Conservation (phyloP, 192 early-diverging fungal genomes). For the Chytriomyces sp. region DNA sequence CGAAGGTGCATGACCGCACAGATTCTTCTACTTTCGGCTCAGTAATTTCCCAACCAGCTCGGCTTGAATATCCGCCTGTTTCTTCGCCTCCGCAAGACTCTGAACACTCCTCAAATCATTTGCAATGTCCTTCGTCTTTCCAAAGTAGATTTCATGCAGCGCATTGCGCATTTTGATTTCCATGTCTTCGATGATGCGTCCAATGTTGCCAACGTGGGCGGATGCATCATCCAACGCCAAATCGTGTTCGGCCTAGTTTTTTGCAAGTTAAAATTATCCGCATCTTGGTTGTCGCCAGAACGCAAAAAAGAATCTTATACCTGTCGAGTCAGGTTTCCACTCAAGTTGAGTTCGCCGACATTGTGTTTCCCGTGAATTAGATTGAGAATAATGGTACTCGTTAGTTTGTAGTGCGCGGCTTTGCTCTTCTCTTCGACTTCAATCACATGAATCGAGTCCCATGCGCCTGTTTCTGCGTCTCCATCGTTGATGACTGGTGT, state of each 20-base stretch:
- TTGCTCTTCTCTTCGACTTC: constrained; percentile 86
- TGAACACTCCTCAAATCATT: constrained; percentile 85
- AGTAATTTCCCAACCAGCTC: constrained; percentile 61
- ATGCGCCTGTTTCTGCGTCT: constrained; percentile 64
- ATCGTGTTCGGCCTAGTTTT: constrained; percentile 78
- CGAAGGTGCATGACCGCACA: too few species aligned
- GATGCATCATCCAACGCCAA: constrained; percentile 71
- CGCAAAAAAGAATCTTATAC: constrained; percentile 40
- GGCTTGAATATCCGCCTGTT: constrained; percentile 77
- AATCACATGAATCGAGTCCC: constrained; percentile 98
- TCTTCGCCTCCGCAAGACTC: constrained; percentile 75
- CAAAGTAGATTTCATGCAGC: constrained; percentile 95
- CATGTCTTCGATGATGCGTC: constrained; percentile 97
- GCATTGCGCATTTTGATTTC: constrained; percentile 95
- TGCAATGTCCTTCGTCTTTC: constrained; percentile 95
- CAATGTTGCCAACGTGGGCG: constrained; percentile 91
- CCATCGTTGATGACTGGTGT: constrained; percentile 11
- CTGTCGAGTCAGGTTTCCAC: constrained; percentile 92
- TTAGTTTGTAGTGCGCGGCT: constrained; percentile 90
- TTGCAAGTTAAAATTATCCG: background rate
- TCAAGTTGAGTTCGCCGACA: constrained; percentile 79
- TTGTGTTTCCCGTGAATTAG: constrained; percentile 68
- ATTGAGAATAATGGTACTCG: constrained; percentile 94
- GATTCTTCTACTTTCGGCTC: constrained; percentile 22
- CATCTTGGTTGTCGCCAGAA: background rate